A percentile compares a stretch with the other conserved stretches of the same genome.
Evolutionary conservation across 495 filamentous ascomycete genomes (phyloP).

Genomic region (Sphaerosporella brunnea): DNA sequence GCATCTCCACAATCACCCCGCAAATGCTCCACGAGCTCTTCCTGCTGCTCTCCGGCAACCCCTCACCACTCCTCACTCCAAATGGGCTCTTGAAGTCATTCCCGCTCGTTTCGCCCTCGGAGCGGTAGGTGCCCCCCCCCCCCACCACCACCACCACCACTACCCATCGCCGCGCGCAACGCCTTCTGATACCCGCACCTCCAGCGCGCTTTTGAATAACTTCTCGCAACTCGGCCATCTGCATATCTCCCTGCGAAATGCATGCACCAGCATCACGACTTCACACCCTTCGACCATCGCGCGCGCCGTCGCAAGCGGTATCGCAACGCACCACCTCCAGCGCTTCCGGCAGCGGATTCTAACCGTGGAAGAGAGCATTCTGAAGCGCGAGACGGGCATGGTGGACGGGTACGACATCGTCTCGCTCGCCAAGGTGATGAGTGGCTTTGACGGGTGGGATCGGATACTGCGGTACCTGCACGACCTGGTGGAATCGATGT

Average conservation of each 20-base stretch:
- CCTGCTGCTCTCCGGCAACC: slow-evolving; percentile 81
- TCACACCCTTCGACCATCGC: slow-evolving; percentile 62
- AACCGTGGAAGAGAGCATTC: slow-evolving; percentile 60
- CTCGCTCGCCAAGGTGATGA: slow-evolving; percentile 66
- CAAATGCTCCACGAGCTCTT: slow-evolving; percentile 92
- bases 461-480: slow-evolving; percentile 73
- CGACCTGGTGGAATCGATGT: slow-evolving; percentile 49
- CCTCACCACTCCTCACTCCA: slow-evolving; percentile 60
- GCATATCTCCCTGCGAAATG: slow-evolving; percentile 48
- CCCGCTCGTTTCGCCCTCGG: slow-evolving; percentile 24
- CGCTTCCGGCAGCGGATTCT: slow-evolving; percentile 68
- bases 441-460: slow-evolving; percentile 70
- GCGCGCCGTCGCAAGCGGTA: slow-evolving; percentile 68
- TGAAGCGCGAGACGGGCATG: slow-evolving; percentile 41
- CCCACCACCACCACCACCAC: slow-evolving; percentile 20
- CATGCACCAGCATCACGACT: slow-evolving; percentile 45
- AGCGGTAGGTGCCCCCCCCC: slow-evolving; percentile 27
- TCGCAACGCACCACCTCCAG: slow-evolving; percentile 53
- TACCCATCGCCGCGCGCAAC: slow-evolving; percentile 20
- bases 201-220: slow-evolving; percentile 61
- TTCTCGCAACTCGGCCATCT: slow-evolving; percentile 57
- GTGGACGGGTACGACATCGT: slow-evolving; percentile 88
- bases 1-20: too few species aligned
- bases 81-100: slow-evolving; percentile 20
- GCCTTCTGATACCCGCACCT: slow-evolving; percentile 45